Base-by-base conservation (phyloP, 208 protist genomes). In the Acanthamoeba healyi region DNA sequence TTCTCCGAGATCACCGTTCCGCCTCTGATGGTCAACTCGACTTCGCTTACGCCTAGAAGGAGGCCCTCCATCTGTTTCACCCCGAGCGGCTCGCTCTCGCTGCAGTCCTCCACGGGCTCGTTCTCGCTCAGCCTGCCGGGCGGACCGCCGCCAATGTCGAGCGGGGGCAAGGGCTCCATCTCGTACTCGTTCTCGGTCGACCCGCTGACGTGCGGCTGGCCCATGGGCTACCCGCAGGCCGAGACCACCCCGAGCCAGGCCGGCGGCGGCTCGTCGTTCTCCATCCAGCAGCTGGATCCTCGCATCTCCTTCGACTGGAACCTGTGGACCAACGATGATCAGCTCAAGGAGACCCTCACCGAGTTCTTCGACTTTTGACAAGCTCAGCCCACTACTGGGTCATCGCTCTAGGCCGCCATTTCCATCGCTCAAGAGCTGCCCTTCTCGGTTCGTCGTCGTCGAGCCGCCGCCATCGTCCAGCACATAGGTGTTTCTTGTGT, bases 261-360 rank as follows among this genome's bases (percentile, higher is more conserved):
- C 36, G 67, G 67, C 19, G 67, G 67, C 1, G 67, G 38, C 32
- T 65, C n/a, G 19, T 65, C 58, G 58, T 34, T 65, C n/a, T 36
- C 3, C n/a, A 34, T 34, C 26, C n/a, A 34, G 29, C 81, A 88
- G 54, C 46, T 88, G 38, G 81, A 88, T n/a, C 44, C 44, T 5
- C 44, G 81, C 44, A 63, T 63, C 54, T 88, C 81, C 34, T 88
- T 88, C 81, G 81, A 88, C 36, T 88, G 81, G 81, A 88, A 88
- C 54, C 81, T 88, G 44, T 88, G 81, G 81, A 54, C 38, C 44
- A 63, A 61, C 54, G 81, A 88, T 22, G 54, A 88, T 32, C 81
- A 88, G 54, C 46, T 88, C 49, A 88, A 88, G 54, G 81, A 88
- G 36, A 88, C 38, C 2, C 81, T 88, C 29, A 65, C 81, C 44